Conservation (phyloP, 1,284 basidiomycete species). For the Coniferiporia weirii region DNA sequence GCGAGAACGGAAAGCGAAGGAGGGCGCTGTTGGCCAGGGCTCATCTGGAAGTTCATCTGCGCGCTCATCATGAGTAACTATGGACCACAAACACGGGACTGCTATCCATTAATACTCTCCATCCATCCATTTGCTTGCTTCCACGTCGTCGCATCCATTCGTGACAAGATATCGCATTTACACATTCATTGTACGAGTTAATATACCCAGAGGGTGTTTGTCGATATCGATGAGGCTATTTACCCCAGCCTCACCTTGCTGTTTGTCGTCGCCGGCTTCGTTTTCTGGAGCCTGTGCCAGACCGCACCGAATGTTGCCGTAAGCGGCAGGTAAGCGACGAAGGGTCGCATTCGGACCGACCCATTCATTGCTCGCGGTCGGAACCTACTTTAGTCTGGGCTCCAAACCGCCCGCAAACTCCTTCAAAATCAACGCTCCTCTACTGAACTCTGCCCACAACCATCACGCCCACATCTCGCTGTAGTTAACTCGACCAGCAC, state of each 20-base stretch:
- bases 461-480: not conserved
- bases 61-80: not conserved
- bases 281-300: not conserved
- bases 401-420: not conserved
- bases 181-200: constrained; percentile 4
- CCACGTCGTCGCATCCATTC: not conserved
- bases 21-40: constrained; percentile 5
- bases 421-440: not conserved
- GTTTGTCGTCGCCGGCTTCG: not conserved
- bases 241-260: not conserved
- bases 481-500: not conserved
- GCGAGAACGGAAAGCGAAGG: constrained; percentile 31
- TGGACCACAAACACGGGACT: not conserved
- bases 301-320: not conserved
- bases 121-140: not conserved
- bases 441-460: not conserved
- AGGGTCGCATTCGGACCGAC: not conserved
- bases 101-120: not conserved
- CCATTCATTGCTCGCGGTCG: no score
- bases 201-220: not conserved
- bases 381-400: no score
- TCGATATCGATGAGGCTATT: not conserved
- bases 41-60: not conserved
- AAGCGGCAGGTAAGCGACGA: not conserved
- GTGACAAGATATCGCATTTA: not conserved